Evolutionary conservation across 2,329 filamentous ascomycete genomes (phyloP).

Genomic region (Sporothrix brunneoviolacea): DNA sequence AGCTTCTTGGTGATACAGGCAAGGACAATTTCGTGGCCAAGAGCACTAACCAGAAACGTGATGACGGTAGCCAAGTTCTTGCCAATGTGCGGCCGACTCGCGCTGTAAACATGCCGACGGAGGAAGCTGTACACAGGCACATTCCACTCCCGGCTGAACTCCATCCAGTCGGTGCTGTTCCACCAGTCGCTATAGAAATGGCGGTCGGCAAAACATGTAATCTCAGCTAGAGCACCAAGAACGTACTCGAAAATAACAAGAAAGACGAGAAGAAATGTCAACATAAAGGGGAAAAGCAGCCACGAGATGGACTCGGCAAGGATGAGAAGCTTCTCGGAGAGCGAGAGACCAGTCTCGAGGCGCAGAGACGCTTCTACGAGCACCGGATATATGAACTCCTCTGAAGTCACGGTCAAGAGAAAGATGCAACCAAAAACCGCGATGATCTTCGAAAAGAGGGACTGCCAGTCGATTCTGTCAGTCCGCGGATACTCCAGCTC

Average conservation of each 20-base stretch:
- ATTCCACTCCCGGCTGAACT: conserved; percentile 96
- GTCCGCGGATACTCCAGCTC: conserved; percentile 92
- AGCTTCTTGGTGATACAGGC: conserved; percentile 97
- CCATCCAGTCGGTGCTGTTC: conserved; percentile 83
- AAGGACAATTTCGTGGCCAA: conserved; percentile 94
- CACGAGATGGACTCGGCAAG: conserved; percentile 84
- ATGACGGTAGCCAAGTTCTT: conserved; percentile 73
- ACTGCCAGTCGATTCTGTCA: conserved; percentile 65
- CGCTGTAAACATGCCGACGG: conserved; percentile 86
- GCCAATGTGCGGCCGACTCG: conserved; percentile 69
- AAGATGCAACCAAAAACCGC: conserved; percentile 97
- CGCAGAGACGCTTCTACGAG: conserved; percentile 61
- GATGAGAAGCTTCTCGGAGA: conserved; percentile 66
- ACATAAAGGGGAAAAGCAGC: conserved; percentile 94
- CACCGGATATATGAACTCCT: conserved; percentile 93
- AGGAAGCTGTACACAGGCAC: conserved; percentile 96
- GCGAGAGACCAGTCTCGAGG: conserved; percentile 38
- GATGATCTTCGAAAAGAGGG: conserved; percentile 75
- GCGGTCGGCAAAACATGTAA: conserved; percentile 86
- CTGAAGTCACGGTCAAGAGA: conserved; percentile 79
- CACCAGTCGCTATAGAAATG: conserved; percentile 83
- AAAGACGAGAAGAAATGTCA: conserved; percentile 91
- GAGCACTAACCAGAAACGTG: conserved; percentile 82
- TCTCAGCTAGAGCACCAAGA: conserved; percentile 87
- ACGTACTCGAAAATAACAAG: conserved; percentile 98